phyloP scores from a whole-genome alignment of 192 early-diverging fungal species.

The Phycomyces nitens region DNA sequence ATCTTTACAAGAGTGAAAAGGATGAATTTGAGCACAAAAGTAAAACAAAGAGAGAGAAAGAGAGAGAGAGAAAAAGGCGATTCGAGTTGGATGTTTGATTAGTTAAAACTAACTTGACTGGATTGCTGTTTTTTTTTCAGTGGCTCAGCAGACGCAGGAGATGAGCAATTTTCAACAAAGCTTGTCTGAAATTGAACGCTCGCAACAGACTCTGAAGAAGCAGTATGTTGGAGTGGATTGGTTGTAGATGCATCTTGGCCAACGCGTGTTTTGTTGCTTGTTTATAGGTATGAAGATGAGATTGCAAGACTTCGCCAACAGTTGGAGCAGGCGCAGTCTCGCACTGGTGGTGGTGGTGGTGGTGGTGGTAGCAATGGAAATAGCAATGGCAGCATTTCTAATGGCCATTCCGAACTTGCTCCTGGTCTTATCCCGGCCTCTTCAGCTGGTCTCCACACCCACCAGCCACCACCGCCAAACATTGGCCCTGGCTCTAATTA shows the following conservation, averaged over 20 bases:
- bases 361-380: slow-evolving; percentile 42
- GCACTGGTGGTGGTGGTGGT: slow-evolving; percentile 43
- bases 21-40: slow-evolving; percentile 89
- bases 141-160: slow-evolving; percentile 75
- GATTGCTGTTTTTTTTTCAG: slow-evolving; percentile 33
- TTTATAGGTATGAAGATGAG: slow-evolving; percentile 74
- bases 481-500: slow-evolving; percentile 60
- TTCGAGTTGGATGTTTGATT: not conserved
- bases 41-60: slow-evolving; percentile 37
- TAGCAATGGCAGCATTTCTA: not conserved
- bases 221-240: slow-evolving; percentile 48
- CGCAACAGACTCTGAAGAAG: slow-evolving; percentile 72
- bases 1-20: slow-evolving; percentile 66
- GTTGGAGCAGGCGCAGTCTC: slow-evolving; percentile 65
- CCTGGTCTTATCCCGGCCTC: slow-evolving; percentile 32
- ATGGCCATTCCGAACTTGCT: slow-evolving; percentile 11
- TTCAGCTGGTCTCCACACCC: slow-evolving; percentile 26
- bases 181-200: slow-evolving; percentile 77
- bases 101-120: slow-evolving; percentile 1
- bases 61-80: not conserved
- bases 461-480: slow-evolving; percentile 58
- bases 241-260: not conserved
- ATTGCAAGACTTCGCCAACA: slow-evolving; percentile 78
- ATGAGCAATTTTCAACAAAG: slow-evolving; percentile 74
- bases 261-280: not conserved